phyloP scores from a whole-genome alignment of 345 rosid genomes.

The Syzygium oleosum region DNA sequence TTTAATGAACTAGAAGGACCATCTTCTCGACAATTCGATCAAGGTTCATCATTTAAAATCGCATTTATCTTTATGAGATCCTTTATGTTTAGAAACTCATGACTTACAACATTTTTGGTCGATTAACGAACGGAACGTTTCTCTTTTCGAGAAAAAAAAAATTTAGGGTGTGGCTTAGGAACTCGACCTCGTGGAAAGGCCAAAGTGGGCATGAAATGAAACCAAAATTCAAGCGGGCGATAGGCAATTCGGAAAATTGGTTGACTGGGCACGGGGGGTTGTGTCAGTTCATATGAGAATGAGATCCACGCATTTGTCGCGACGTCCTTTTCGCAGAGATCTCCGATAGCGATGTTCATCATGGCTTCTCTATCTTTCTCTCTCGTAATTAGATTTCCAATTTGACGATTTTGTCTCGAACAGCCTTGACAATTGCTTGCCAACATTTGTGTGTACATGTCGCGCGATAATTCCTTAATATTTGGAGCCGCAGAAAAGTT shows the following conservation, averaged over 20 bases:
- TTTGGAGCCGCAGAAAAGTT: not conserved
- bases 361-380: not conserved
- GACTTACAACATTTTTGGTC: too few relatives aligned
- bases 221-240: not conserved
- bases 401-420: not conserved
- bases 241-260: not conserved
- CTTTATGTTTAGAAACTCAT: too few relatives aligned
- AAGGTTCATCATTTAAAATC: not conserved
- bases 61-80: too few relatives aligned
- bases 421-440: not conserved
- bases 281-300: constrained; percentile 24
- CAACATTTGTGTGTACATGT: not conserved
- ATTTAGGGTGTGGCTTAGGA: not conserved
- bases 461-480: not conserved
- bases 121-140: too few relatives aligned
- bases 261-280: not conserved
- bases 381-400: not conserved
- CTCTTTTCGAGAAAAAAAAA: too few relatives aligned
- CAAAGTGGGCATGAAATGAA: too few relatives aligned
- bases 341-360: constrained; percentile 32
- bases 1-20: not conserved
- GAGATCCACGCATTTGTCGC: constrained; percentile 44
- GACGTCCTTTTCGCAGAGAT: constrained; percentile 59
- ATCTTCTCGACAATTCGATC: not conserved
- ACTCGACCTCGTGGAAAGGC: not conserved